Percentiles rank a stretch among this genome's conserved stretches.
phyloP scores from a whole-genome alignment of 495 filamentous ascomycete species.

The Hypomontagnella monticulosa region DNA sequence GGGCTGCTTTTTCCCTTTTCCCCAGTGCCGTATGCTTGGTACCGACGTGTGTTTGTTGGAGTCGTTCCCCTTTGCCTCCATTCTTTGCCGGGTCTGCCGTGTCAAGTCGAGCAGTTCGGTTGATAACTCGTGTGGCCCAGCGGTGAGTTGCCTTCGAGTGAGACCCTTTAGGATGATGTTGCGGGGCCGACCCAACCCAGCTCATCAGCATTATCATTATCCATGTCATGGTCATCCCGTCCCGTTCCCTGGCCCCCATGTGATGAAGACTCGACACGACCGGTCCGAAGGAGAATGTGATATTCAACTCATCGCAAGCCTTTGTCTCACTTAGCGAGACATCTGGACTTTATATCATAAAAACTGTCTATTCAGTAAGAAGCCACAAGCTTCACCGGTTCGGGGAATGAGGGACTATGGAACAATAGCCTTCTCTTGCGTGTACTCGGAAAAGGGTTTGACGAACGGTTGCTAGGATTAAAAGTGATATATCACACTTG shows the following conservation, averaged over 20 bases:
- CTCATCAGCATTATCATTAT: background rate
- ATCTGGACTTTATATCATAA: constrained; percentile 10
- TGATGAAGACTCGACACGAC: constrained; percentile 16
- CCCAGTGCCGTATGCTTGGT: constrained; percentile 33
- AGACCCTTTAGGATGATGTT: constrained; percentile 1
- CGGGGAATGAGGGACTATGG: constrained; percentile 15
- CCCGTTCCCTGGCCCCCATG: background rate
- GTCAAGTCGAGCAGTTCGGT: constrained; percentile 9
- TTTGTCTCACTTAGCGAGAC: constrained; percentile 31
- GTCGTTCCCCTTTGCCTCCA: constrained; percentile 6
- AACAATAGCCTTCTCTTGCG: constrained; percentile 20
- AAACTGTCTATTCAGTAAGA: constrained; percentile 33
- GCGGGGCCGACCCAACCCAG: constrained; percentile 21
- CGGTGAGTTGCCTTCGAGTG: constrained; percentile 24
- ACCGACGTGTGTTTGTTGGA: constrained; percentile 26
- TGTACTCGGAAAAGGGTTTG: constrained; percentile 30
- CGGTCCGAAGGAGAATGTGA: constrained; percentile 3
- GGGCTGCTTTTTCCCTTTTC: constrained; percentile 21
- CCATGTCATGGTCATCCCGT: background rate
- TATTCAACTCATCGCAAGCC: background rate
- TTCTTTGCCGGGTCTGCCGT: constrained; percentile 17
- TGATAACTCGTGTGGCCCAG: constrained; percentile 8
- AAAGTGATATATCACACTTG: constrained; percentile 40
- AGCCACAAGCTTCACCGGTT: constrained; percentile 24
- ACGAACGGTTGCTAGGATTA: constrained; percentile 33